A percentile compares a stretch with the other conserved stretches of the same genome.
These are phyloP conservation scores for Geopyxis carbonaria DNA, from an alignment of 495 filamentous ascomycete genomes.

Conservation along the genomic window DNA sequence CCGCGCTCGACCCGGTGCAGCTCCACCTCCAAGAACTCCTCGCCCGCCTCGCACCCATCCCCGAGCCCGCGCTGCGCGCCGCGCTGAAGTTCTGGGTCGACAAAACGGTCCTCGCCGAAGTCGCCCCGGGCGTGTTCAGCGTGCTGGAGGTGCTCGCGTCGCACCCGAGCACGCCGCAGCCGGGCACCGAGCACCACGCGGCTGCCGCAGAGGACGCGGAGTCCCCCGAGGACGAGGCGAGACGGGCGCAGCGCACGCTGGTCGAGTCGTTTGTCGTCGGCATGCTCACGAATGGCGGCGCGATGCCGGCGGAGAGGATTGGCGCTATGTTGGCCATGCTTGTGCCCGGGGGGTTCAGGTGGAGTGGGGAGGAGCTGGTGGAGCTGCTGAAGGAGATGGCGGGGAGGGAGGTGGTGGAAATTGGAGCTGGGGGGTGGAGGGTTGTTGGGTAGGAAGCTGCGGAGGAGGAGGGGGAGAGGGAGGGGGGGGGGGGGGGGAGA, in stretches of 20 bases:
- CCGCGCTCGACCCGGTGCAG: conserved; percentile 39
- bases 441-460: conserved; percentile 8
- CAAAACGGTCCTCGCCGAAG: conserved; percentile 56
- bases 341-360: conserved; percentile 72
- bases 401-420: conserved; percentile 13
- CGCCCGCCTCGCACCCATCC: too few relatives aligned
- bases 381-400: conserved; percentile 42
- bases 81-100: conserved; percentile 75
- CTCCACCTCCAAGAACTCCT: conserved; percentile 30
- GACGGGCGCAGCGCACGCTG: conserved; percentile 57
- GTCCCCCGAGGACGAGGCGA: conserved; percentile 49
- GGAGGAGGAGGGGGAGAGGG: too few relatives aligned
- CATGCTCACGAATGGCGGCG: conserved; percentile 82
- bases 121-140: conserved; percentile 35
- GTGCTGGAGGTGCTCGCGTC: conserved; percentile 44
- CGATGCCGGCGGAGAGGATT: conserved; percentile 66
- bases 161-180: conserved; percentile 27
- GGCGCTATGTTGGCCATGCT: conserved; percentile 87
- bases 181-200: conserved; percentile 25
- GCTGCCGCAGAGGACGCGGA: conserved; percentile 36
- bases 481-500: too few relatives aligned
- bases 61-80: conserved; percentile 51
- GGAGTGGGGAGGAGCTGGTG: conserved; percentile 51
- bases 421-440: conserved; percentile 14
- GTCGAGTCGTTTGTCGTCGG: conserved; percentile 83